Evolutionary conservation across 1,284 basidiomycete genomes (phyloP), one percentile per base, ranked within the genome.

Genomic region (Ceratobasidium sp.): DNA sequence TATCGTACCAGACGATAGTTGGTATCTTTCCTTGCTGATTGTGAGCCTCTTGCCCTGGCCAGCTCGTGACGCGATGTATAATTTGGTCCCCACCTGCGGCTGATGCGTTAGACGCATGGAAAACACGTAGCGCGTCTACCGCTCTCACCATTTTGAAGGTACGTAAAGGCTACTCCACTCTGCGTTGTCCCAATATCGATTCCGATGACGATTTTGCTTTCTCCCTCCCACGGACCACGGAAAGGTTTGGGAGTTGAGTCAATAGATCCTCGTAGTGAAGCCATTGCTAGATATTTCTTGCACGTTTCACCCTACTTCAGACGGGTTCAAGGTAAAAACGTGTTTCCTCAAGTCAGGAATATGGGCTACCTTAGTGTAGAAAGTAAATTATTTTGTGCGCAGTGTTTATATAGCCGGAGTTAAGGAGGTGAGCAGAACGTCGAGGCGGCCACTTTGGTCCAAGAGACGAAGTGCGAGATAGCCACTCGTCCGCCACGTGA

Each of bases 161-260:
- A 57, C 1, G 67, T 27, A 40, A 68, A 56, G 1, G 67, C 54
- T 20, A 68, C 67, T 20, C 67, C 67, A 52, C 67, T 68, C 34
- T 68, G 67, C 0, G 54, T 68, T 6, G 70, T 69, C 7, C 70
- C 70, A 54, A 71, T 69, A 52, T 71, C 70, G 12, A 71, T 62
- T 20, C 67, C 65, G 7, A 71, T n/a, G 3, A 69, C 53, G 20
- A 71, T 62, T 50, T 69, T 71, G 40, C n/a, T 56, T 17, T 57
- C 55, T 12, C 57, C 56, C 29, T 47, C 62, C 70, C 70, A 71
- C 35, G 57, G 25, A 8, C 57, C 56, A 27, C 25, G 53, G 8
- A 68, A 32, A 15, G 65, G 65, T 32, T 49, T 68, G 1, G 52
- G 53, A 12, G 27, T 13, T 3, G 38, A 5, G 15, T 53, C 43